These are phyloP conservation scores for Digitaria exilis DNA, from an alignment of 202 grass and related monocot species.

Conservation along the genomic window DNA sequence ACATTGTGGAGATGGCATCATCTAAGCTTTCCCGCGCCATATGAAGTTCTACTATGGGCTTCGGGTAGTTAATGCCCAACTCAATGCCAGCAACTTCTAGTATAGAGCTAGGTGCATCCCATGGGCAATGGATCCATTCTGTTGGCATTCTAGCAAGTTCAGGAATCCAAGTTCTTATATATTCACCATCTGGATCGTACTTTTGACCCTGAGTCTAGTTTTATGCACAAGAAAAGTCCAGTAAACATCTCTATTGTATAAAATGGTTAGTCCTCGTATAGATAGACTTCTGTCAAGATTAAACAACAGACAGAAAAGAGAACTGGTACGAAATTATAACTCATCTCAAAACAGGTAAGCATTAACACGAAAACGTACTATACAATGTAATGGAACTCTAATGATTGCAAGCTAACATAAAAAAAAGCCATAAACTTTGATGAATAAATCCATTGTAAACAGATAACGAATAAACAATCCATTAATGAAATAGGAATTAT, in stretches of 20 bases:
- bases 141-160: constrained; percentile 83
- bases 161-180: constrained; percentile 90
- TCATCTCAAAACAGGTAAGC: background rate
- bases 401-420: background rate
- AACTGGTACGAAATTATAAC: background rate
- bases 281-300: background rate
- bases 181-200: constrained; percentile 81
- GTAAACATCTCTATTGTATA: constrained; percentile 16
- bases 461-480: background rate
- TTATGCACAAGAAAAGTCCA: constrained; percentile 32
- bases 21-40: constrained; percentile 65
- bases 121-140: constrained; percentile 90
- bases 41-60: constrained; percentile 72
- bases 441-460: background rate
- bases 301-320: constrained; percentile 10
- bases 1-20: constrained; percentile 77
- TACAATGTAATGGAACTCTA: background rate
- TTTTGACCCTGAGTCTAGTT: constrained; percentile 81
- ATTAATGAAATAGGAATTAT: background rate
- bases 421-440: constrained; percentile 1
- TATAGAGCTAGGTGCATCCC: constrained; percentile 76
- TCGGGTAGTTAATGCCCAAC: constrained; percentile 80
- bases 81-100: constrained; percentile 78
- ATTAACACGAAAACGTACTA: background rate
- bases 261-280: background rate